Base-by-base conservation (phyloP, 2,329 filamentous ascomycete species). In the Mycogone perniciosa region DNA sequence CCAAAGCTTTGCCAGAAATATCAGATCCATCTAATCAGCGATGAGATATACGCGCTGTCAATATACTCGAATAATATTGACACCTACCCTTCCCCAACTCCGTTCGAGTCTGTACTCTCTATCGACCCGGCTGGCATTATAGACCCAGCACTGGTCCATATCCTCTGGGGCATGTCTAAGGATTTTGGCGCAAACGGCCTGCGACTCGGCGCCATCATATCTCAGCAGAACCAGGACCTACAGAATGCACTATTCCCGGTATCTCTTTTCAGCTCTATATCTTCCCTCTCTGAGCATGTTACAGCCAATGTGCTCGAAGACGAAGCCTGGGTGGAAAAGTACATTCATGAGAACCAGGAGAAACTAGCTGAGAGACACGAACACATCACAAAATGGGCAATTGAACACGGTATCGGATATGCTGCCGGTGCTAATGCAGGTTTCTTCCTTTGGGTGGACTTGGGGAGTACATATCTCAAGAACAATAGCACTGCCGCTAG, bases 141-240 rank as follows among this genome's bases (percentile, higher is more conserved):
- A 31, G 72, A 81, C 51, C 66, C 72, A 1, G 55, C 60, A 6
- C 67, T 73, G 2, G 66, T 83, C 0, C 80, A 84, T 59, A 72
- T 79, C 1, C 61, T 79, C 26, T 71, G 74, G 62, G 68, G 70
- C 27, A 66, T 71, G 57, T 69, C 65, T 46, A 74, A 77, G 57
- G 78, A 81, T 60, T 83, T 82, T 61, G 76, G 76, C 27, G 74
- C 76, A 20, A 80, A 79, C 39, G 80, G 80, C 0, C 62, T 81
- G 6, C 72, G 79, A 1, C 54, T 81, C 4, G 79, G 78, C 0
- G 68, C 64, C 13, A 62, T 80, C n/a, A 66, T 79, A 26, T 75
- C 74, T 5, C 76, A 76, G 48, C 59, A 65, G 31, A 79, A 76
- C 51, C 45, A 57, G 2, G 56, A 61, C 0, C 56, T 79, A 0